Evolutionary conservation across 2,329 filamentous ascomycete species (phyloP), one percentile per base, ranked within the genome.

Genomic region (Xylariaceae sp.): DNA sequence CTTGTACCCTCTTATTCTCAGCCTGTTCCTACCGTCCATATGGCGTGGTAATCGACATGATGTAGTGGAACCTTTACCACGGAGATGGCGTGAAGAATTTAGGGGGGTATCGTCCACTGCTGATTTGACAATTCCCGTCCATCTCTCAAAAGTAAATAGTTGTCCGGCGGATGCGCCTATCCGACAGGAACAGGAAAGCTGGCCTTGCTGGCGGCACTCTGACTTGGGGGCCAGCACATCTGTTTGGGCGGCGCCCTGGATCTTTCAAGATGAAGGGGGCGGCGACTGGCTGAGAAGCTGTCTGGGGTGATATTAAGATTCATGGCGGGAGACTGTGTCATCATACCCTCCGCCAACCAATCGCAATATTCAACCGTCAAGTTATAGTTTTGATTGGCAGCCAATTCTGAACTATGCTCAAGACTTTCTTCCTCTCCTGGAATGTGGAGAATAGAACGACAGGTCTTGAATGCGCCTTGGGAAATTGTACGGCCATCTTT

Each of bases 311-410:
- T 54, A 56, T 56, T 62, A 53, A 63, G 54, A 52, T 21, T 20
- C 32, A 56, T 44, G 49, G 55, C 48, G 45, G 41, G 56, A 56
- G 57, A 54, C 53, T 56, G 54, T 44, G 44, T 40, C 32, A 48
- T 32, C 26, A 52, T 57, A 55, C 52, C 43, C 42, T 48, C 45
- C 56, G 42, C 54, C 51, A 52, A 44, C 66, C 68, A 70, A 70
- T 70, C 57, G 60, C 53, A 65, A 62, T 48, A 61, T 57, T 60
- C 45, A 59, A 45, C 23, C 46, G 26, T 10, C 45, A 12, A 20
- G 40, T 57, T 59, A 29, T 42, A 20, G 32, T 61, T 68, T 37
- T 68, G 59, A 70, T 70, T 69, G 67, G 67, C 60, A 65, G 56
- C 49, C 54, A 59, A 56, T 37, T 32, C 19, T 29, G 16, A 57